Evolutionary conservation across 805 yeast species (phyloP), one percentile per base, ranked within the genome.

Genomic region (Huiozyma naganishii): DNA sequence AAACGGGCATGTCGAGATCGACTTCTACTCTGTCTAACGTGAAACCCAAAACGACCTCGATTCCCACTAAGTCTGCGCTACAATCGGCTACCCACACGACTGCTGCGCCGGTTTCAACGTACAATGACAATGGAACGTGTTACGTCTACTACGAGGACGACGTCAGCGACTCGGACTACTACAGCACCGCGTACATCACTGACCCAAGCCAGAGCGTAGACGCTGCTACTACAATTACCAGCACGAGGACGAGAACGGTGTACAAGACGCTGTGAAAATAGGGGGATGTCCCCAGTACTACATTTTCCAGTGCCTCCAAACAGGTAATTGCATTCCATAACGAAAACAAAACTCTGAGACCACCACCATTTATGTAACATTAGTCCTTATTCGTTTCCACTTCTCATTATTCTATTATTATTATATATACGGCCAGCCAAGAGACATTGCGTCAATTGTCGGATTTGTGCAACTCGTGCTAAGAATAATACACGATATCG

Each of bases 211-310:
- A 57, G 44, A 51, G 63, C 9, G 54, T 61, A 6, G 64, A 59
- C 54, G 64, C 64, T 11, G 59, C 59, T n/a, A 58, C 64, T 6
- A 61, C 66, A 9, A 48, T 57, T 38, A 61, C 65, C 7, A 58
- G 61, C 38, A 59, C 64, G 7, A 53, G 47, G 36, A 51, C 54
- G 5, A 50, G 52, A 6, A 55, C 52, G 40, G 47, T 49, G 32
- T 41, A 41, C 32, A 23, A 35, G 33, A 61, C 65, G 6, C 37
- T 54, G 29, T 43, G 33, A 30, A 11, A 8, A 8, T 30, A 30
- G 5, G 33, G 33, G 11, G 9, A 17, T 17, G 23, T 17, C 23
- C 23, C 23, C 23, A 4, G 23, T 17, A 17, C 23, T 17, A 17
- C 23, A 2, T 17, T 4, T 17, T 17, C 23, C 23, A 17, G 23